Conservation (phyloP, 345 rosid genomes). For the Leavenworthia alabamica region DNA sequence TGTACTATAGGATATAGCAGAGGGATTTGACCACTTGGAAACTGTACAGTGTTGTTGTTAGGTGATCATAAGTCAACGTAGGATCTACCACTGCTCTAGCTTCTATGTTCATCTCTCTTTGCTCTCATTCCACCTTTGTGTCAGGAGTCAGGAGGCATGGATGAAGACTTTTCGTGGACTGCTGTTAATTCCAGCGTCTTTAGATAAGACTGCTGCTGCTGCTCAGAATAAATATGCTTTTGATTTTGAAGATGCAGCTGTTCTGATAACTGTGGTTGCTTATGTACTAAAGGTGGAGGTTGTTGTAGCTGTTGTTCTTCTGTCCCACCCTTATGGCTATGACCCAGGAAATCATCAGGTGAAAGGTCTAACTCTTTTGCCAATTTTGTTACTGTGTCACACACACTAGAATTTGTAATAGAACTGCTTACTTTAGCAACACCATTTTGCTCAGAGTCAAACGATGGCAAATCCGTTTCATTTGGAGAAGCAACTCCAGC, state of each 20-base stretch:
- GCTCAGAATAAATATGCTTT: slow-evolving; percentile 6
- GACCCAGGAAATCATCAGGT: not conserved
- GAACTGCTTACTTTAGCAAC: slow-evolving; percentile 34
- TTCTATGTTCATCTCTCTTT: slow-evolving; percentile 28
- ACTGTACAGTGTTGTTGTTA: slow-evolving; percentile 73
- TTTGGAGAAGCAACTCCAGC: slow-evolving; percentile 36
- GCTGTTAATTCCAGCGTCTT: slow-evolving; percentile 41
- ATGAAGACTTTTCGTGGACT: slow-evolving; percentile 23
- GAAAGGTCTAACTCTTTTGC: slow-evolving; percentile 41
- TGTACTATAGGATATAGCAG: not conserved
- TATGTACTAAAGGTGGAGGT: slow-evolving; percentile 41
- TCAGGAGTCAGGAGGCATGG: slow-evolving; percentile 39
- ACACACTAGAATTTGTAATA: slow-evolving; percentile 34
- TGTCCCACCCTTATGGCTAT: slow-evolving; percentile 37
- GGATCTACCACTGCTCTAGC: slow-evolving; percentile 38
- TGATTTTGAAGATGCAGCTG: slow-evolving; percentile 23
- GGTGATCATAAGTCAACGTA: slow-evolving; percentile 48
- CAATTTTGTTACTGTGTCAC: slow-evolving; percentile 33
- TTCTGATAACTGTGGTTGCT: slow-evolving; percentile 41
- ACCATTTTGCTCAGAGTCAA: slow-evolving; percentile 33
- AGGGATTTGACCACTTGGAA: slow-evolving; percentile 19
- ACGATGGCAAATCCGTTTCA: slow-evolving; percentile 40
- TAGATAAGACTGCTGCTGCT: slow-evolving; percentile 10
- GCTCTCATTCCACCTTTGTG: slow-evolving; percentile 46
- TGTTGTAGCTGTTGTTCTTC: slow-evolving; percentile 29